Conservation (phyloP, 2,329 filamentous ascomycete genomes). For the Incumbomyces delicatus region DNA sequence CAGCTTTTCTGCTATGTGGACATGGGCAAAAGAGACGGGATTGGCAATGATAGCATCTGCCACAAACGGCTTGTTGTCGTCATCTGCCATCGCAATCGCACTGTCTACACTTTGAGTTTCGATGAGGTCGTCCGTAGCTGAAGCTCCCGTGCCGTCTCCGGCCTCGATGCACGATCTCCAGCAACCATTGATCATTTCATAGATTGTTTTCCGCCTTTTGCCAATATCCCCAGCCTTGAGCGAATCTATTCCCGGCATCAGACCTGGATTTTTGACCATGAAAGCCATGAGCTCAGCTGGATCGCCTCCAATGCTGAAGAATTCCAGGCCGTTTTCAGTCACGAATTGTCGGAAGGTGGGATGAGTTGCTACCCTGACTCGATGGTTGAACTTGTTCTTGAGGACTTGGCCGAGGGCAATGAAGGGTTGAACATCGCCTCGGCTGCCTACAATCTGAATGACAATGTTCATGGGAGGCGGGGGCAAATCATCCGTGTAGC, state of each 20-base stretch:
- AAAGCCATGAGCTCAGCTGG: constrained; percentile 72
- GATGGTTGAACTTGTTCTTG: constrained; percentile 56
- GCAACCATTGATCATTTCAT: constrained; percentile 70
- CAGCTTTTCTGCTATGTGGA: constrained; percentile 69
- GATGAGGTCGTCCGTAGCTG: constrained; percentile 43
- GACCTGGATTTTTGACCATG: constrained; percentile 80
- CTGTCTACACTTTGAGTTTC: constrained; percentile 31
- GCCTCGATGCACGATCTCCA: constrained; percentile 80
- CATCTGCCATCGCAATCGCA: constrained; percentile 31
- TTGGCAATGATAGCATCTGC: constrained; percentile 85
- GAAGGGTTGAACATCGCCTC: constrained; percentile 69
- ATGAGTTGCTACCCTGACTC: constrained; percentile 66
- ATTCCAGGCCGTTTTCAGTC: constrained; percentile 61
- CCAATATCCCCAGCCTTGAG: constrained; percentile 68
- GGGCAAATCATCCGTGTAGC: constrained; percentile 51
- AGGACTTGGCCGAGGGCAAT: constrained; percentile 58
- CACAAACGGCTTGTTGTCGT: constrained; percentile 57
- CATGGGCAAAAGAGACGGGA: constrained; percentile 66
- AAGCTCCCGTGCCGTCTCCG: constrained; percentile 53
- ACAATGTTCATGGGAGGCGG: constrained; percentile 58
- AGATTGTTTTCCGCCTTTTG: constrained; percentile 63
- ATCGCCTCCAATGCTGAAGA: constrained; percentile 67
- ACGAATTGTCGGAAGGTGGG: constrained; percentile 59
- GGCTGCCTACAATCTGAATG: constrained; percentile 64
- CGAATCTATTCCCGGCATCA: constrained; percentile 74